Evolutionary conservation across 176 grass and related monocot genomes (phyloP), one percentile per base, ranked within the genome.

Genomic region (Carex cristatella): DNA sequence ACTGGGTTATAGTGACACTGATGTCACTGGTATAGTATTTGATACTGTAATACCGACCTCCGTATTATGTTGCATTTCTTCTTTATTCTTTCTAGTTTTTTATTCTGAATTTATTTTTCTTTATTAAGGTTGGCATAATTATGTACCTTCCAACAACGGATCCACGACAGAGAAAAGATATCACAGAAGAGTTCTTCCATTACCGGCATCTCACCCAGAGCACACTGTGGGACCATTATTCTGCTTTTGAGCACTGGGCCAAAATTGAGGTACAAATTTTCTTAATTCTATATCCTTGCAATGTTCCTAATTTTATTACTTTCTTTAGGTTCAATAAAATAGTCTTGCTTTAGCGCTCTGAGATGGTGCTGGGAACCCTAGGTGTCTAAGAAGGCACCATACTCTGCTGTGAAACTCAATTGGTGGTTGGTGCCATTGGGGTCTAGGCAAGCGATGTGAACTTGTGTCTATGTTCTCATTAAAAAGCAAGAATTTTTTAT

Each of bases 61-160:
- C 13, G 1, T 37, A 33, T 12, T 69, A 42, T 72, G 15, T 31
- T 61, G 10, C 5, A 48, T 18, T 65, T 16, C 9, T 69, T 75
- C 18, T 12, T 49, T 46, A n/a, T 19, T 70, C 5, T 70, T 7
- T 71, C 23, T 44, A 8, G 48, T 16, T 61, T 67, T 64, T 48
- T 11, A 8, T 37, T 54, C 16, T 55, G 0, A 82, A n/a, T 19
- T 59, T 82, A 13, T 66, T 31, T 69, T 87, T 13, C 19, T 84
- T n/a, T 74, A 69, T 70, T 80, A 98, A 98, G 93, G 93, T 98
- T 90, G 95, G 95, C 82, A 94, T 98, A 84, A 94, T 98, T 72
- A 94, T 98, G 93, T 98, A 98, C 71, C 76, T 98, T 67, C 93
- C 95, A 84, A 94, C 91, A 85, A 58, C 86, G 3, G 93, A 94